Evolutionary conservation across 495 filamentous ascomycete genomes (phyloP), one percentile per base, ranked within the genome.

Genomic region (Platismatia glauca): DNA sequence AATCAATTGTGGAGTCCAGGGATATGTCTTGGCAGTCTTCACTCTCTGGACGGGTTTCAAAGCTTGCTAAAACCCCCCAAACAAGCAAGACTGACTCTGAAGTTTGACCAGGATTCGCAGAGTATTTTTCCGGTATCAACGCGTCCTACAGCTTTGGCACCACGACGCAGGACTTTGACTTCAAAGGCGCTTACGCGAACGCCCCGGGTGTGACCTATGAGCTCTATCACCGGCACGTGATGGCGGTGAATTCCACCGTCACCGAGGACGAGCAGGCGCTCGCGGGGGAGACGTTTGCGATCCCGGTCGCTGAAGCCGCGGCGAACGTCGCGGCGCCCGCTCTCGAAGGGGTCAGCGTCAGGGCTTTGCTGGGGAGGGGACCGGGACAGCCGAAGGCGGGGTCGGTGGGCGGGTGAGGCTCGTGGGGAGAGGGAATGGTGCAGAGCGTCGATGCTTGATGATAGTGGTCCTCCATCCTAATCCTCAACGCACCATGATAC

Each of bases 141-240:
- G 75, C 64, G 22, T 79, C 78, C 27, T 75, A 67, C 35, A 79
- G 79, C 18, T 81, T 70, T 52, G 86, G 85, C 0, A 78, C 72
- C 39, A 79, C 81, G 2, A 73, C 71, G 46, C 85, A 88, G 70
- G 72, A 75, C 8, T 84, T 87, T 62, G 70, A 66, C 3, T 85
- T 88, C 53, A 43, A 56, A 48, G 72, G 71, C n/a, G 62, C 67
- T 24, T 72, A 71, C n/a, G 44, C 58, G 1, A 58, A 61, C 38
- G 55, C 57, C 37, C 57, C 59, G 22, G 58, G 68, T 6, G 69
- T 68, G 11, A 69, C 58, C 12, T 64, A 64, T 16, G 73, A 76
- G 24, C 50, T 75, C 18, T 88, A 85, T 67, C 67, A 69, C 22
- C 70, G 83, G 43, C 71, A 77, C 62, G 83, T 84, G 7, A 63